A percentile compares a stretch with the other conserved stretches of the same genome.
These are phyloP conservation scores for Vanrija sp. DNA, from an alignment of 1,284 basidiomycete genomes.

Conservation along the genomic window DNA sequence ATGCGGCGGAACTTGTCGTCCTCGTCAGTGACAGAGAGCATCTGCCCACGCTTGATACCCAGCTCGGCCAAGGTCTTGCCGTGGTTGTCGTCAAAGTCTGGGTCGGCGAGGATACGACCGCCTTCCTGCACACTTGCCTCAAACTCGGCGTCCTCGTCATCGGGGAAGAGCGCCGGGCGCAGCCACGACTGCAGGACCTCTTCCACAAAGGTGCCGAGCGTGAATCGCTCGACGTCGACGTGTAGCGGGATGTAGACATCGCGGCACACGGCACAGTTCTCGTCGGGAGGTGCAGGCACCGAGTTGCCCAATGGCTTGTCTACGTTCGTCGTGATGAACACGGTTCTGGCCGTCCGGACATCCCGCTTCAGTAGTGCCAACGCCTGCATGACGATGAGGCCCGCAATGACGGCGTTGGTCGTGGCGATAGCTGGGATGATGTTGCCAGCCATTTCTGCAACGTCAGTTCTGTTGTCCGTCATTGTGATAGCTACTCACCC, in stretches of 20 bases:
- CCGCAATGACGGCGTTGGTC: constrained; percentile 95
- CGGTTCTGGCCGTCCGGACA: constrained; percentile 50
- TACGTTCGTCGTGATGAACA: constrained; percentile 1
- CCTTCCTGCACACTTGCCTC: constrained; percentile 71
- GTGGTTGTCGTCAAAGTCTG: constrained; percentile 46
- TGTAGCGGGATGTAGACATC: constrained; percentile 73
- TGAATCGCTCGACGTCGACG: constrained; percentile 64
- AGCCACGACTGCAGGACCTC: constrained; percentile 53
- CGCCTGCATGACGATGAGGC: constrained; percentile 88
- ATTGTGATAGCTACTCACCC: constrained; percentile 53
- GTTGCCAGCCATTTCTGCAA: constrained; percentile 96
- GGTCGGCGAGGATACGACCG: constrained; percentile 52
- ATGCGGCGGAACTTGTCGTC: constrained; percentile 73
- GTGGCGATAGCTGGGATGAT: constrained; percentile 99
- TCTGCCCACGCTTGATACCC: constrained; percentile 54
- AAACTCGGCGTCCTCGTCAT: constrained; percentile 68
- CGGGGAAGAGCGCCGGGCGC: constrained; percentile 32
- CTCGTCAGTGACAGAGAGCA: constrained; percentile 67
- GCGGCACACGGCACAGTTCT: constrained; percentile 75
- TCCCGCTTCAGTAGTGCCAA: constrained; percentile 63
- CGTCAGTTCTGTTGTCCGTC: constrained; percentile 8
- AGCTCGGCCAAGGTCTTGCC: constrained; percentile 42
- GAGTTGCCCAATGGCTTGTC: constrained; percentile 57
- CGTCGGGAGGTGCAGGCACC: constrained; percentile 68
- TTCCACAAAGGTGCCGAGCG: constrained; percentile 67